A percentile compares a stretch with the other conserved stretches of the same genome.
These are phyloP conservation scores for Paraurostyla sp. DNA, from an alignment of 73 alveolate genomes.

Conservation along the genomic window DNA sequence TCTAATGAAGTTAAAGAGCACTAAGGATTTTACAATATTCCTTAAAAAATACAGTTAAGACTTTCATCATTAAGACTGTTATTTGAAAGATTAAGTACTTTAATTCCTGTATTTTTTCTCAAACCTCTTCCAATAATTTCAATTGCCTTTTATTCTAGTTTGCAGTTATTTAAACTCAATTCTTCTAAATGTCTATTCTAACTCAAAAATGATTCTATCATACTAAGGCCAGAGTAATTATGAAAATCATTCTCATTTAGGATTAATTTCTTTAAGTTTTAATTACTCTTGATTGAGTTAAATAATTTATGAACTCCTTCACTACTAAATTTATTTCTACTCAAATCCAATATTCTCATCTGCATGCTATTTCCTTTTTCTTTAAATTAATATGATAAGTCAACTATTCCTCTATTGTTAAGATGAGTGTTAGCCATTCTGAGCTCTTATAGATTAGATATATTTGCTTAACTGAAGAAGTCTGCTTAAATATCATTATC, in stretches of 20 bases:
- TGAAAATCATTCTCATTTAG: not conserved
- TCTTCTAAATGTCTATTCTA: slow-evolving; percentile 1
- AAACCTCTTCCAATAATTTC: not conserved
- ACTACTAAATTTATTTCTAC: not conserved
- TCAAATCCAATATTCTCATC: not conserved
- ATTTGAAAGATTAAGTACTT: not conserved
- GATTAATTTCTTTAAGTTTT: not conserved
- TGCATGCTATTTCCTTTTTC: not conserved
- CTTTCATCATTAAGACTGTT: not conserved
- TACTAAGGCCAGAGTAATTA: not conserved
- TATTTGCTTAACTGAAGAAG: not conserved
- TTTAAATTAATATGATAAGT: not conserved
- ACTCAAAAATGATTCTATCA: not conserved
- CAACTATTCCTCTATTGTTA: not conserved
- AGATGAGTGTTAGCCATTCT: not conserved
- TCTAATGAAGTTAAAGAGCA: not conserved
- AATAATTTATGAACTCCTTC: not conserved
- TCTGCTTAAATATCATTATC: not conserved
- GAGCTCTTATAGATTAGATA: not conserved
- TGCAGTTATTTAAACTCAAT: not conserved
- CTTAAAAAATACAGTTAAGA: not conserved
- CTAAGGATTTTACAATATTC: not conserved
- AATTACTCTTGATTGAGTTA: not conserved
- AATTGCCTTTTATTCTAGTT: not conserved
- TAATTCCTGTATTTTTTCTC: not conserved